Evolutionary conservation across 306 rosid genomes (phyloP).

Genomic region (Dryas drummondii): DNA sequence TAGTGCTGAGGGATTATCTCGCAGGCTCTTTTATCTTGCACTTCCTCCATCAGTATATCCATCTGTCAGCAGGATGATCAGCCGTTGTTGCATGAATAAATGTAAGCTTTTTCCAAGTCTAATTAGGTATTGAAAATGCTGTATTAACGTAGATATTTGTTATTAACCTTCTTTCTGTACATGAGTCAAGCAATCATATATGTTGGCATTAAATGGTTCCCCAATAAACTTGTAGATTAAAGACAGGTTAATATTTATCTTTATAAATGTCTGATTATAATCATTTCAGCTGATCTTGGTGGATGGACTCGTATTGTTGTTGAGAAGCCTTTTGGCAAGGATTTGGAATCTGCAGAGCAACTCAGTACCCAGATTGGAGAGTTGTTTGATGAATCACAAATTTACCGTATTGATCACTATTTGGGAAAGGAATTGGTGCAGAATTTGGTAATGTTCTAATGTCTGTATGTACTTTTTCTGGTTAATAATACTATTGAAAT

Average conservation of each 20-base stretch:
- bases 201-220: slow-evolving; percentile 4
- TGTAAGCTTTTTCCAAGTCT: slow-evolving; percentile 48
- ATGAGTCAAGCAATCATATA: not conserved
- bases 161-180: not conserved
- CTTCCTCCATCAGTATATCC: slow-evolving; percentile 99
- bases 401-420: slow-evolving; percentile 97
- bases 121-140: not conserved
- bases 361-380: slow-evolving; percentile 84
- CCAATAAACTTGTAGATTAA: not conserved
- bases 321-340: slow-evolving; percentile 98
- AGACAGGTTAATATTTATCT: slow-evolving; percentile 17
- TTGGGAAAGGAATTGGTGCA: slow-evolving; percentile 96
- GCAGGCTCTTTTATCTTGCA: slow-evolving; percentile 95
- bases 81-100: slow-evolving; percentile 71
- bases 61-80: slow-evolving; percentile 90
- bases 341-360: slow-evolving; percentile 81
- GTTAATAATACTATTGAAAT: slow-evolving; percentile 22
- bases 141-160: not conserved
- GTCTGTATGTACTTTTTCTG: slow-evolving; percentile 13
- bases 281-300: slow-evolving; percentile 73
- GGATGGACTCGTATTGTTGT: slow-evolving; percentile 99
- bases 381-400: slow-evolving; percentile 82
- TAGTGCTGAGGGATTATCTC: slow-evolving; percentile 61
- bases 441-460: slow-evolving; percentile 65
- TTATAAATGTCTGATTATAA: slow-evolving; percentile 29